Base-by-base conservation (phyloP, 2,329 filamentous ascomycete genomes). In the Neofusicoccum sp. region DNA sequence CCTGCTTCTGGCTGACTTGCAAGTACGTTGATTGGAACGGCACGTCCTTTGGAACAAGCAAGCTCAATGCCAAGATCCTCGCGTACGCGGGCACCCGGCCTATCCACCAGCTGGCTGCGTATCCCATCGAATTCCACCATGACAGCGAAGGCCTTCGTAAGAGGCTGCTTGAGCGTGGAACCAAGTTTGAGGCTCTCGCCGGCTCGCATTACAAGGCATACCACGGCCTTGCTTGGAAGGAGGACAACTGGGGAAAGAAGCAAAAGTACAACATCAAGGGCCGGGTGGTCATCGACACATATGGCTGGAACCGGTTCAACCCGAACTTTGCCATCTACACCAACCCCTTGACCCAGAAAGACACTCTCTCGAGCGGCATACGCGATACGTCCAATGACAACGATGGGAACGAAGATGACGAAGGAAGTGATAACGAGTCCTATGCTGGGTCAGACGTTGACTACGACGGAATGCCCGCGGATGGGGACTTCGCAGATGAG, bases 131-230 rank as follows among this genome's bases (percentile, higher is more conserved):
- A 2, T 81, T 77, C 64, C 81, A 84, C 66, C 63, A 70, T 1
- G 73, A 81, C 3, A 69, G 76, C 36, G 71, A 76, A 1, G 70
- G 72, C 2, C 66, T 84, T 9, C 74, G 72, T 8, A 64, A 72
- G 11, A 70, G 73, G 5, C 72, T 85, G 8, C 74, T 81, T 31
- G 73, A 77, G 28, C 78, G 82, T 3, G 83, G 83, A 6, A 75
- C 74, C 16, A 75, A 77, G 49, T 78, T 81, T 63, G 81, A 84
- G 64, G 66, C 71, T 8, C 73, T 83, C 33, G 77, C 77, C 45
- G 82, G 83, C 1, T 79, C 79, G 31, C 79, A 83, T 61, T 85
- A 83, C 71, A 79, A 78, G 61, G 74, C 77, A 1, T 85, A 85
- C 66, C 75, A 80, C 33, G 83, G 82, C 5, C 67, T 81, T 14